Evolutionary conservation across 2,329 filamentous ascomycete genomes (phyloP).

Genomic region (Pseudogymnoascus sp.): DNA sequence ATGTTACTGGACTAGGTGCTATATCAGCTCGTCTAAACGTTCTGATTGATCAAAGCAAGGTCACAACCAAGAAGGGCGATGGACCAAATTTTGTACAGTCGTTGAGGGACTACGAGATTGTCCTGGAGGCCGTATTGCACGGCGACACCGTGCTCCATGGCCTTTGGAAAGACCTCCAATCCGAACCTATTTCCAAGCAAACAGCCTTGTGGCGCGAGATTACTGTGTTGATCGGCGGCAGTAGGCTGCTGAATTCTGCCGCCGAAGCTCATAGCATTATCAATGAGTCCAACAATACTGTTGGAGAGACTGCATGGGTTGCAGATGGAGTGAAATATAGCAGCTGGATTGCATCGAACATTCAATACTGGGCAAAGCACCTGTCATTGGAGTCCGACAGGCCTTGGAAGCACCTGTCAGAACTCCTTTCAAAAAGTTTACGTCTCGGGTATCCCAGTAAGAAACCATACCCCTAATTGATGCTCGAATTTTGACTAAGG

Average conservation of each 20-base stretch:
- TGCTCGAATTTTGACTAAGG: background rate
- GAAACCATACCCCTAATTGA: background rate
- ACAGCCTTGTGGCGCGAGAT: conserved; percentile 56
- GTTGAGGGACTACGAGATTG: conserved; percentile 31
- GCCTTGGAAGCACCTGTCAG: conserved; percentile 22
- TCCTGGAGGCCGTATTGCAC: conserved; percentile 36
- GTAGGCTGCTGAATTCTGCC: conserved; percentile 47
- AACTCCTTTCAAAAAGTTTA: conserved; percentile 24
- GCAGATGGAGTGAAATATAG: conserved; percentile 24
- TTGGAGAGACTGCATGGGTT: conserved; percentile 24
- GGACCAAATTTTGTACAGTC: conserved; percentile 28
- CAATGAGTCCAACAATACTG: conserved; percentile 23
- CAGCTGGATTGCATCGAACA: conserved; percentile 25
- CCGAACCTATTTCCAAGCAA: conserved; percentile 32
- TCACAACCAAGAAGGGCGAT: conserved; percentile 22
- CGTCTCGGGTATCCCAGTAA: conserved; percentile 26
- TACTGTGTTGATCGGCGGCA: conserved; percentile 48
- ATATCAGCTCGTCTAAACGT: conserved; percentile 59
- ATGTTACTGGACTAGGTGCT: conserved; percentile 70
- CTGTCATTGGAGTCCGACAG: conserved; percentile 16
- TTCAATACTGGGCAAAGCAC: conserved; percentile 20
- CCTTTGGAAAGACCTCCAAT: conserved; percentile 38
- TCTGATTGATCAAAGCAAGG: conserved; percentile 45
- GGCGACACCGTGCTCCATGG: conserved; percentile 33
- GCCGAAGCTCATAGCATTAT: conserved; percentile 44